phyloP scores from a whole-genome alignment of 164 flowering plant species.

The Berberis thunbergii region DNA sequence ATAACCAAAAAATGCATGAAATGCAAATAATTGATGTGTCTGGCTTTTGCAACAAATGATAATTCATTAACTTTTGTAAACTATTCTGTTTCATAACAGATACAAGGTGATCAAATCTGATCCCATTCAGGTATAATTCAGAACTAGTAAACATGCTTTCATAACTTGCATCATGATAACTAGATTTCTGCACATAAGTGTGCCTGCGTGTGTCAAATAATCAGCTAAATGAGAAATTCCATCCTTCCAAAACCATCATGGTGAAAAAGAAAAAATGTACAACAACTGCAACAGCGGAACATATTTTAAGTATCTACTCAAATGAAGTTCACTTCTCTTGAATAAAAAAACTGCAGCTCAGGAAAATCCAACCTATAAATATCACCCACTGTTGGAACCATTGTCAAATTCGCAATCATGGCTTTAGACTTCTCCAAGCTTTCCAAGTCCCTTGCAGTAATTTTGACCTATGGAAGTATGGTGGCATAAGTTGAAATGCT shows the following conservation, averaged over 20 bases:
- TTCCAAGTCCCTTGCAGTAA: slow-evolving; percentile 63
- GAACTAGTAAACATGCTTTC: not conserved
- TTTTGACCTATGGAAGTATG: slow-evolving; percentile 66
- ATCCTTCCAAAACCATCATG: too few relatives aligned
- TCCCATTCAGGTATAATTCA: not conserved
- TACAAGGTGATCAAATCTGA: not conserved
- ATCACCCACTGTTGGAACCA: slow-evolving; percentile 90
- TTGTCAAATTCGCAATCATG: slow-evolving; percentile 68
- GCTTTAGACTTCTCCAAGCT: slow-evolving; percentile 85
- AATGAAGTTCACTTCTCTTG: not conserved
- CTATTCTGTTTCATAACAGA: not conserved
- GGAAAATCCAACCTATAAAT: slow-evolving; percentile 49
- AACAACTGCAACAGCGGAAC: too few relatives aligned
- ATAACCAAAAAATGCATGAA: not conserved
- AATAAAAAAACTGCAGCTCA: not conserved
- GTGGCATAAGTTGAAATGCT: not conserved
- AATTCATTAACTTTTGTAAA: not conserved
- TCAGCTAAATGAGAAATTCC: too few relatives aligned
- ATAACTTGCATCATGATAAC: not conserved
- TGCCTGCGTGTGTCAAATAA: too few relatives aligned
- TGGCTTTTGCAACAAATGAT: not conserved
- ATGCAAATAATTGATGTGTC: not conserved
- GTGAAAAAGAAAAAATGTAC: too few relatives aligned
- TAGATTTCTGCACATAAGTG: too few relatives aligned
- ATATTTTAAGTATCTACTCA: too few relatives aligned